Percentiles rank a stretch among this genome's conserved stretches.
phyloP scores from a whole-genome alignment of 495 filamentous ascomycete species.

The Neurospora sp. region DNA sequence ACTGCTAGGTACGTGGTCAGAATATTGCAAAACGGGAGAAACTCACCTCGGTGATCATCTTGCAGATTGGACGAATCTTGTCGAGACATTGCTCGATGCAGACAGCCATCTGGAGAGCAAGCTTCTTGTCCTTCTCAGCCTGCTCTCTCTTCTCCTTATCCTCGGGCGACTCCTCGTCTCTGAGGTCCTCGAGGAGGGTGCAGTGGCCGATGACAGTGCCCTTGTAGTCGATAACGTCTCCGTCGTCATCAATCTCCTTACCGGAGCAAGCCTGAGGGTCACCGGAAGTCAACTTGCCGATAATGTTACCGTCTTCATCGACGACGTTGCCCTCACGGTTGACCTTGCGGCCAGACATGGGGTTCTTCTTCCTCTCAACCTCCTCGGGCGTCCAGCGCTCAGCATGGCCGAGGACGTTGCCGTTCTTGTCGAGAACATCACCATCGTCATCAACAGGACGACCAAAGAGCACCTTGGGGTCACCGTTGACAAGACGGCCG shows the following conservation, averaged over 20 bases:
- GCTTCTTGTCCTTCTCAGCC: conserved; percentile 56
- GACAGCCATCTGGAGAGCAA: conserved; percentile 65
- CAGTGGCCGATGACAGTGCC: conserved; percentile 72
- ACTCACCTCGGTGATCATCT: conserved; percentile 75
- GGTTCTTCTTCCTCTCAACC: conserved; percentile 47
- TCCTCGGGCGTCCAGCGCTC: conserved; percentile 75
- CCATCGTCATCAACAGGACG: conserved; percentile 75
- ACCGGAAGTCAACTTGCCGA: conserved; percentile 69
- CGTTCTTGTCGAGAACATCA: conserved; percentile 71
- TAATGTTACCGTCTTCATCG: conserved; percentile 69
- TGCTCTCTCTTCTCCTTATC: conserved; percentile 45
- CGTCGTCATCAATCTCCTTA: conserved; percentile 76
- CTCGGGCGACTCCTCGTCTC: conserved; percentile 39
- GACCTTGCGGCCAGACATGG: conserved; percentile 66
- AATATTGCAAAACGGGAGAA: not conserved
- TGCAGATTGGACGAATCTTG: conserved; percentile 72
- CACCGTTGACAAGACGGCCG: conserved; percentile 63
- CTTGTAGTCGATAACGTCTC: conserved; percentile 74
- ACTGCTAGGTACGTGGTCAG: not conserved
- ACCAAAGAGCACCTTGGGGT: conserved; percentile 59
- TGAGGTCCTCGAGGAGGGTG: conserved; percentile 67
- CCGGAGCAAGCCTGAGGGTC: conserved; percentile 60
- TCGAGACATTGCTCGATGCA: conserved; percentile 75
- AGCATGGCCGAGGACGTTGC: conserved; percentile 70
- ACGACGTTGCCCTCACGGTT: conserved; percentile 77